Evolutionary conservation across 2,329 filamentous ascomycete genomes (phyloP).

Genomic region (Ascochyta viciae-villosae): DNA sequence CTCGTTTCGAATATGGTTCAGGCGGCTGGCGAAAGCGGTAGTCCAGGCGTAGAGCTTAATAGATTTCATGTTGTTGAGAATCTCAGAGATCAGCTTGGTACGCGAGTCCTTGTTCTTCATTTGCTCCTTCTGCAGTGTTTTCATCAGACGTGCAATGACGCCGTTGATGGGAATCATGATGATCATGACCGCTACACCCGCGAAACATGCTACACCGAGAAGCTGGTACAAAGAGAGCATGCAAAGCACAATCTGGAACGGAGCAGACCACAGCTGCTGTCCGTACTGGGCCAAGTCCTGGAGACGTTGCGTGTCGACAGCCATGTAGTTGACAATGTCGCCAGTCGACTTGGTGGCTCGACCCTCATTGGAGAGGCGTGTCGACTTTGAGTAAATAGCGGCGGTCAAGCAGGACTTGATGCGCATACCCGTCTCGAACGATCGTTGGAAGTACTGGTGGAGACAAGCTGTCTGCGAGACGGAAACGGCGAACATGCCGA

Average conservation of each 20-base stretch:
- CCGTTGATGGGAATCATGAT: conserved; percentile 97
- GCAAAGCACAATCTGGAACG: conserved; percentile 94
- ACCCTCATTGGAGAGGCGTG: conserved; percentile 91
- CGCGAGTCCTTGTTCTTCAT: conserved; percentile 99
- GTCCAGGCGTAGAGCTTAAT: conserved; percentile 99
- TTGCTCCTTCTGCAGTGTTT: conserved; percentile 90
- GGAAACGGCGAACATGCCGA: conserved; percentile 91
- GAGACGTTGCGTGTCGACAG: conserved; percentile 93
- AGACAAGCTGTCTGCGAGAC: conserved; percentile 86
- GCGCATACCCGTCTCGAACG: conserved; percentile 95
- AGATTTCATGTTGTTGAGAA: conserved; percentile 99
- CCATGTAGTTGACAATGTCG: conserved; percentile 99
- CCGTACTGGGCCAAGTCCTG: conserved; percentile 95
- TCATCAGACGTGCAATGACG: conserved; percentile 90
- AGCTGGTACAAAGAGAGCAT: conserved; percentile 95
- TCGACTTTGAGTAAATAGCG: conserved; percentile 89
- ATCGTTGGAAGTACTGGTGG: conserved; percentile 96
- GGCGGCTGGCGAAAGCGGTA: conserved; percentile 94
- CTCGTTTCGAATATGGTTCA: conserved; percentile 95
- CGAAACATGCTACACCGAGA: conserved; percentile 94
- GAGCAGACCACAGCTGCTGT: conserved; percentile 94
- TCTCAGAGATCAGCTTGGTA: conserved; percentile 93
- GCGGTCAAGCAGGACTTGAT: conserved; percentile 91
- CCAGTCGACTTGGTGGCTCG: conserved; percentile 88
- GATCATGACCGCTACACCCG: conserved; percentile 93